phyloP scores from a whole-genome alignment of 345 rosid genomes.

The Eucalyptus caleyi region DNA sequence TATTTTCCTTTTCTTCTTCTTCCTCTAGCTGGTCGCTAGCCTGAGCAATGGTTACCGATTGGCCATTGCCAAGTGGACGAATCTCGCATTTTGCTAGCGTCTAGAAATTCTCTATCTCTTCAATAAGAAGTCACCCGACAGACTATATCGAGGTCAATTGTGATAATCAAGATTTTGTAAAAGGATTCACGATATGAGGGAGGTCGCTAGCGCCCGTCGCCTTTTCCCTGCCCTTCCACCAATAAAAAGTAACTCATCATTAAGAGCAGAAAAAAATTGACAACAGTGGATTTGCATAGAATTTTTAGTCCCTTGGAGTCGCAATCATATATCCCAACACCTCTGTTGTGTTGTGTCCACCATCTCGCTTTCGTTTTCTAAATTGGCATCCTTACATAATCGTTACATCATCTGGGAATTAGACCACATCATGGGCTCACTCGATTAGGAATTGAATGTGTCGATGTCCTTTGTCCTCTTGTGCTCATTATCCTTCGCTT shows the following conservation, averaged over 20 bases:
- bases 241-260: background rate
- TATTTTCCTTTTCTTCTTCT: too few species aligned
- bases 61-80: background rate
- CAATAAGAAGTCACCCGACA: background rate
- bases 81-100: background rate
- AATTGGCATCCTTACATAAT: background rate
- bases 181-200: background rate
- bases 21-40: rapidly evolving
- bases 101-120: background rate
- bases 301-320: background rate
- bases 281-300: background rate
- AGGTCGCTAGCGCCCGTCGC: background rate
- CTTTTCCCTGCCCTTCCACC: background rate
- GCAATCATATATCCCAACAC: background rate
- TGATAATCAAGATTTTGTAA: background rate
- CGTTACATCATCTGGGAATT: background rate
- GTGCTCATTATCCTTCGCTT: constrained; percentile 18
- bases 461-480: constrained; percentile 11
- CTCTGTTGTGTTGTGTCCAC: background rate
- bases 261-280: background rate
- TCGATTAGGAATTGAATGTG: background rate
- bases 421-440: background rate
- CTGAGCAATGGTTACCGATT: too few species aligned
- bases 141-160: background rate
- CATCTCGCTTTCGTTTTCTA: background rate